Conservation (phyloP, 108 stramenopile genomes). For the Cyclotella atomus region DNA sequence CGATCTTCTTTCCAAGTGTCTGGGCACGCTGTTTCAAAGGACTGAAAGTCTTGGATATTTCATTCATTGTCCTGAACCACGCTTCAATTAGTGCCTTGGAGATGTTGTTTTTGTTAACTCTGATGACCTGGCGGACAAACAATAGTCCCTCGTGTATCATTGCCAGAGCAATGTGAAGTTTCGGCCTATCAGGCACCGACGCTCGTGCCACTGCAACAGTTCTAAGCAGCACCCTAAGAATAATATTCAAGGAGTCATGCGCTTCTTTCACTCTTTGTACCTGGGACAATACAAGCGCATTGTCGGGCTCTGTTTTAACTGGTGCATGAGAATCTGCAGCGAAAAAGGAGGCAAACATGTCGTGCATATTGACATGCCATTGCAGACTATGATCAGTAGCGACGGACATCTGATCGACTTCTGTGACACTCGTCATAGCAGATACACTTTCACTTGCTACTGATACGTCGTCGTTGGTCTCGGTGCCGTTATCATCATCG, state of each 20-base stretch:
- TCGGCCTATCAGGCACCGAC: conserved; percentile 68
- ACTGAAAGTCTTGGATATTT: conserved; percentile 71
- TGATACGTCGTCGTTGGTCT: conserved; percentile 18
- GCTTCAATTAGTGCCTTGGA: conserved; percentile 59
- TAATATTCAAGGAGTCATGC: conserved; percentile 36
- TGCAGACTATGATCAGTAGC: background rate
- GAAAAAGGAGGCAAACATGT: conserved; percentile 39
- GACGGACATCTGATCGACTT: background rate
- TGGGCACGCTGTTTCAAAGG: conserved; percentile 75
- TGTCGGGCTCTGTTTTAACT: conserved; percentile 4
- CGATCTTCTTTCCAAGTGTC: conserved; percentile 73
- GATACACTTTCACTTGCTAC: conserved; percentile 1
- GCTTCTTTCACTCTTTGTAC: conserved; percentile 40
- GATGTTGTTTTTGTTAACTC: conserved; percentile 74
- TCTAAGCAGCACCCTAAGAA: conserved; percentile 54
- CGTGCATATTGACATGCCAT: conserved; percentile 32
- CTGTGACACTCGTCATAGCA: background rate
- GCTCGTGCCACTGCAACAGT: conserved; percentile 73
- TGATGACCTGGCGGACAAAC: conserved; percentile 67
- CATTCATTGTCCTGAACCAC: conserved; percentile 71
- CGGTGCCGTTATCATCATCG: conserved; percentile 56
- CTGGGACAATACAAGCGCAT: conserved; percentile 15
- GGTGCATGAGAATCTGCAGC: conserved; percentile 1
- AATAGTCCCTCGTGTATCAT: conserved; percentile 75
- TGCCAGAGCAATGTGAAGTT: conserved; percentile 66